These are phyloP conservation scores for Xerocomus brunneocitrinus DNA, from an alignment of 768 basidiomycete genomes.

Conservation along the genomic window DNA sequence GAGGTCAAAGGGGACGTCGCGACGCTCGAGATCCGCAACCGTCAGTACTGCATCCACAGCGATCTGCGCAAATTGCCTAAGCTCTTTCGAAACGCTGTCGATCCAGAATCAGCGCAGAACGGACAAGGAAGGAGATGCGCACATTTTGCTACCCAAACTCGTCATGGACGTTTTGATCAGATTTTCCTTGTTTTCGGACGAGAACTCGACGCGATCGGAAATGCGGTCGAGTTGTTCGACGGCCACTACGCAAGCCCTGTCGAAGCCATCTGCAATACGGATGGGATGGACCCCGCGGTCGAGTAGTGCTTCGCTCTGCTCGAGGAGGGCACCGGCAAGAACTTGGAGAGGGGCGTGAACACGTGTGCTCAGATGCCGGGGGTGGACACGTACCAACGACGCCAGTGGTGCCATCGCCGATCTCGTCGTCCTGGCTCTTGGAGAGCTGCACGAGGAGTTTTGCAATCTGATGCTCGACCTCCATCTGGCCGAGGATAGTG, in stretches of 20 bases:
- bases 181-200: conserved; percentile 75
- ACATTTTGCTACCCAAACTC: conserved; percentile 98
- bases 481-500: conserved; percentile 97
- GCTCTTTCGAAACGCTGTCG: conserved; percentile 91
- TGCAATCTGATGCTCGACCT: conserved; percentile 98
- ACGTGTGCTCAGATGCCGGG: neutral
- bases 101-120: conserved; percentile 2
- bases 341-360: conserved; percentile 44
- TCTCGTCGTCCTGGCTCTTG: conserved; percentile 98
- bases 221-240: conserved; percentile 87
- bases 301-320: conserved; percentile 92
- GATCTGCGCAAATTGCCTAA: conserved; percentile 92
- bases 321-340: conserved; percentile 94
- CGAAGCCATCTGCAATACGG: conserved; percentile 98
- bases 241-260: conserved; percentile 88
- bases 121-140: conserved; percentile 1
- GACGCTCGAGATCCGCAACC: conserved; percentile 92
- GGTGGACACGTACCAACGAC: conserved; percentile 78
- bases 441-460: conserved; percentile 95
- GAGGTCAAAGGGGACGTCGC: conserved; percentile 94
- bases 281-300: conserved; percentile 99
- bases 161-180: conserved; percentile 95
- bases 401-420: conserved; percentile 98
- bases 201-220: conserved; percentile 86
- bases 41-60: conserved; percentile 95